Base-by-base conservation (phyloP, 192 early-diverging fungal species). In the Podochytrium sp. region DNA sequence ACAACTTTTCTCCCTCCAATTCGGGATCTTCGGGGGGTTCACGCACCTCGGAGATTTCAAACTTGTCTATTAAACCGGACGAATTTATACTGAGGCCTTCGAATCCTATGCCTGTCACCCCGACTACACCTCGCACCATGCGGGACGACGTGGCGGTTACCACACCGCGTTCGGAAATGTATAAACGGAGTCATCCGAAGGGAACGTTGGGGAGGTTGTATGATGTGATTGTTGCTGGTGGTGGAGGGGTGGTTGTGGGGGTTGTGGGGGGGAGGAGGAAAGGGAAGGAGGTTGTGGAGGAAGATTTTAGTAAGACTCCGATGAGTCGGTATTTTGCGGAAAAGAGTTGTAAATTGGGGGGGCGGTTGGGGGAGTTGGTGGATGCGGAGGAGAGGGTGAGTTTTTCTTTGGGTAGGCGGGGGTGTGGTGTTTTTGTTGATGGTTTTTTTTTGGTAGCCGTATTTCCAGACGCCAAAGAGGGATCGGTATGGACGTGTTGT, bases 281-380 rank as follows among this genome's bases (percentile, higher is more conserved):
- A 20, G 10, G 10, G 7, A 20, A 20, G 7, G 7, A 12, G 18
- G 64, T 10, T 12, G 32, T 7, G 16, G 53, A 56, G 29, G 49
- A 37, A 2, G 66, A 69, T n/a, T n/a, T 4, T 20, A 51, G 18
- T 10, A 56, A 69, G 37, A 69, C 66, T 12, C 66, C 66, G 6
- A 69, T 69, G 66, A 69, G 66, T 41, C 6, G 18, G 47, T 69
- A 69, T 55, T 69, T 69, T 40, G 66, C 66, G 4, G 66, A 52
- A 56, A 69, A 69, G 38, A 69, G 66, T 35, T 34, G 27, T 23
- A 51, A 69, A 33, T 20, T 69, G 35, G 66, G 66, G 14, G 66
- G 49, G 10, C 32, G 38, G 18, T 69, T 69, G 51, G 53, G 49
- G 29, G 50, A 55, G 29, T 10, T 55, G 41, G 66, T 40, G 18